Base-by-base conservation (phyloP, 805 yeast genomes). In the Teunomyces pallodes region DNA sequence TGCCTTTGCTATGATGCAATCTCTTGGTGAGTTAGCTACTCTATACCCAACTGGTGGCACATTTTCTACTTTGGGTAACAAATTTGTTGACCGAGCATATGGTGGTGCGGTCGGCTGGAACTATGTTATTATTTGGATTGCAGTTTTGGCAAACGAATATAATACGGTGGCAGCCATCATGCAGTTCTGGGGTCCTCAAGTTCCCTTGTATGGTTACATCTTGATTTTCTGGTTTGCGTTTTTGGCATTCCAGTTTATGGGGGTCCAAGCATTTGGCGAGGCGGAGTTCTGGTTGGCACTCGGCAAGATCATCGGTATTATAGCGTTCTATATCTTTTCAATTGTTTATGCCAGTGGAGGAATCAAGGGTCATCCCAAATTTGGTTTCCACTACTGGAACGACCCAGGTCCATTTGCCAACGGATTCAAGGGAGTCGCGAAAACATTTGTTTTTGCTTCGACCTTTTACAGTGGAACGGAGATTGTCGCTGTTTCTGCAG, bases 391-490 rank as follows among this genome's bases (percentile, higher is more conserved):
- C 28, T 72, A 72, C 55, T 72, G 76, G 76, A 66, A 67, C 50
- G 61, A 70, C 40, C 76, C 76, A 2, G 77, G 77, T 31, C 64
- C 75, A 3, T 67, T 79, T 48, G 66, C 66, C 3, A 51, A 63
- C 38, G 83, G 83, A 0, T 79, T 80, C 62, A 78, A 75, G 53
- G 78, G 82, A 45, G 74, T 83, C 38, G 86, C 81, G 0, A 74
- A 72, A 47, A 78, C 80, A 3, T 82, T 81, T 56, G 82, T 80
- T 3, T 81, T 75, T 60, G 82, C 84, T 30, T 79, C 83, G 24
- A 79, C 83, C 2, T 81, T 81, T 53, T 81, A 80, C 52, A 73
- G 82, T 3, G 84, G 86, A 6, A 75, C 81, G 1, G 86, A 81
- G 55, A 66, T 77, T 8, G 75, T 80, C 27, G 84, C 84, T 12